A percentile compares a stretch with the other conserved stretches of the same genome.
These are phyloP conservation scores for Nemania sp. DNA, from an alignment of 2,329 filamentous ascomycete genomes.

Conservation along the genomic window DNA sequence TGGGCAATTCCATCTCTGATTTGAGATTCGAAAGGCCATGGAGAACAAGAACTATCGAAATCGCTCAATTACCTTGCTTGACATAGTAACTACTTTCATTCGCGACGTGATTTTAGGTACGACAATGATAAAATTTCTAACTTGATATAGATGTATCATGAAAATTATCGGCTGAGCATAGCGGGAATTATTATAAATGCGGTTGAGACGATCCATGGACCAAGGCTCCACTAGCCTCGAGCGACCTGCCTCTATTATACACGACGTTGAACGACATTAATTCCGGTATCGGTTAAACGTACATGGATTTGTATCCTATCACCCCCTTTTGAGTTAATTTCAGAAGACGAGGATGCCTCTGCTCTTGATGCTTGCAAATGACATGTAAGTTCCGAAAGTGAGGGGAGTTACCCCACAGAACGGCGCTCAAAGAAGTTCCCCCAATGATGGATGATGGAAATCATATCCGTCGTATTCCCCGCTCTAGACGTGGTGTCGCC, in stretches of 20 bases:
- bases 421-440: slow-evolving; percentile 10
- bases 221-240: neutral
- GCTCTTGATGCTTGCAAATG: neutral
- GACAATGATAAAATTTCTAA: neutral
- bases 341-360: slow-evolving; percentile 1
- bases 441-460: neutral
- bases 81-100: neutral
- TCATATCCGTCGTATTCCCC: slow-evolving; percentile 32
- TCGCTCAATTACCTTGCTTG: neutral
- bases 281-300: slow-evolving; percentile 1
- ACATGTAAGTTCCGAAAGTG: neutral
- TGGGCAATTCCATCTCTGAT: neutral
- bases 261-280: neutral
- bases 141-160: neutral
- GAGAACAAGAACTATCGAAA: neutral
- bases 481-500: slow-evolving; percentile 2
- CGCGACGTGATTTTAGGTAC: neutral
- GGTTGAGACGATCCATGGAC: neutral
- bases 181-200: neutral
- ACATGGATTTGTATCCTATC: neutral
- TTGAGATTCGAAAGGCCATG: slow-evolving; percentile 16
- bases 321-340: neutral
- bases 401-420: slow-evolving; percentile 5
- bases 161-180: neutral
- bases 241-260: neutral